phyloP scores from a whole-genome alignment of 352 stramenopile genomes.

The Pythium scleroteichum region DNA sequence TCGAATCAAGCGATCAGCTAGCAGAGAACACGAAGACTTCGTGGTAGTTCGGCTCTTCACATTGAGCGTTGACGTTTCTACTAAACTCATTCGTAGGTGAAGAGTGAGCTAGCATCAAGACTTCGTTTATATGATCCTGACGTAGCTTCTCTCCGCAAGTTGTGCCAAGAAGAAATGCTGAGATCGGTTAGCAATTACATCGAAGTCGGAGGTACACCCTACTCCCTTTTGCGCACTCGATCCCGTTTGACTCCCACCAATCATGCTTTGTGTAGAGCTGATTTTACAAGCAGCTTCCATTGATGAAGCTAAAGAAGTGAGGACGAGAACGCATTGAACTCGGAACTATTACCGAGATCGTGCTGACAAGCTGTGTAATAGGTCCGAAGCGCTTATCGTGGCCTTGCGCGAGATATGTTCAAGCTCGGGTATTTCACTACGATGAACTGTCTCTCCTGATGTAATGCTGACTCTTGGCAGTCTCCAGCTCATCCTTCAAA shows the following conservation, averaged over 20 bases:
- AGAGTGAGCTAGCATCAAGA: slow-evolving; percentile 53
- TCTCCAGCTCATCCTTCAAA: slow-evolving; percentile 63
- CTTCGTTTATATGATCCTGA: slow-evolving; percentile 62
- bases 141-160: slow-evolving; percentile 44
- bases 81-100: slow-evolving; percentile 32
- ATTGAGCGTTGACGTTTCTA: background rate
- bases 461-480: slow-evolving; percentile 27
- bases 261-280: slow-evolving; percentile 42
- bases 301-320: slow-evolving; percentile 47
- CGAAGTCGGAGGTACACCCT: slow-evolving; percentile 66
- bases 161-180: slow-evolving; percentile 48
- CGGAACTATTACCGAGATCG: too few relatives aligned
- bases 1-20: slow-evolving; percentile 30
- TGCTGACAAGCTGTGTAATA: slow-evolving; percentile 7
- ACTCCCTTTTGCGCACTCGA: too few relatives aligned
- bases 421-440: slow-evolving; percentile 59
- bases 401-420: slow-evolving; percentile 60
- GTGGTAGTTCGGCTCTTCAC: slow-evolving; percentile 25
- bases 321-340: too few relatives aligned
- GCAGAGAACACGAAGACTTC: slow-evolving; percentile 30
- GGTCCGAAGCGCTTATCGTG: slow-evolving; percentile 53
- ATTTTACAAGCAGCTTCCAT: slow-evolving; percentile 59
- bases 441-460: too few relatives aligned
- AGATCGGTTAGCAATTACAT: slow-evolving; percentile 38
- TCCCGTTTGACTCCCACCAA: too few relatives aligned